A percentile compares a stretch with the other conserved stretches of the same genome.
Conservation (phyloP, 2,329 filamentous ascomycete genomes). For the Pseudofabraea citricarpa region DNA sequence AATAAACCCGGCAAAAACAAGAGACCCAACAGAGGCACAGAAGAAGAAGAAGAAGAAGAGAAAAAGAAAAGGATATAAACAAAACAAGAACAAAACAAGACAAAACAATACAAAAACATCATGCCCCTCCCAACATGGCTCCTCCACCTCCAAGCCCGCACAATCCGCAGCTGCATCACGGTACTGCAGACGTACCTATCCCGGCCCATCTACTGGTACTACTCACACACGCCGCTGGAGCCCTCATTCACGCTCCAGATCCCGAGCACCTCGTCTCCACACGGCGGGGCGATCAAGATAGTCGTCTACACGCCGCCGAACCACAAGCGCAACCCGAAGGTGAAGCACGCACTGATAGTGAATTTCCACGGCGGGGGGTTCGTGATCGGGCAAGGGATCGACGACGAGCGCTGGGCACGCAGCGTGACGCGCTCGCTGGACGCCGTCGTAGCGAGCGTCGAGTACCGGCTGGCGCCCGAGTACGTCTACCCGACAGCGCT, state of each 20-base stretch:
- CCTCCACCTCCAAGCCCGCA: background rate
- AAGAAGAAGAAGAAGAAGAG: no score
- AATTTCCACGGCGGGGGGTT: constrained; percentile 63
- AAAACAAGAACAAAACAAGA: no score
- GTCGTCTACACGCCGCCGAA: background rate
- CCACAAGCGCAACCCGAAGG: no score
- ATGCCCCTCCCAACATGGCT: background rate
- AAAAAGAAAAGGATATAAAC: no score
- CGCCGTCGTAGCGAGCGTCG: constrained; percentile 28
- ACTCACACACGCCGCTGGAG: background rate
- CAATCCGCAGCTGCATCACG: background rate
- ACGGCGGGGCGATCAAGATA: background rate
- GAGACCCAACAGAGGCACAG: no score
- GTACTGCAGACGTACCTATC: background rate
- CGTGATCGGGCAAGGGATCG: constrained; percentile 18
- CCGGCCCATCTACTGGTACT: background rate
- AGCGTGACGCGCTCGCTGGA: background rate
- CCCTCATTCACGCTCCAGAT: background rate
- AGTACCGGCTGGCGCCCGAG: constrained; percentile 28
- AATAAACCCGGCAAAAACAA: no score
- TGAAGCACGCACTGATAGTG: constrained; percentile 23
- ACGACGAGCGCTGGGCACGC: constrained; percentile 1
- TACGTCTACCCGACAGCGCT: constrained; percentile 28
- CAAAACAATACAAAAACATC: no score
- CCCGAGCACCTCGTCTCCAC: background rate